Base-by-base conservation (phyloP, 2,329 filamentous ascomycete species). In the Fusarium hostae region DNA sequence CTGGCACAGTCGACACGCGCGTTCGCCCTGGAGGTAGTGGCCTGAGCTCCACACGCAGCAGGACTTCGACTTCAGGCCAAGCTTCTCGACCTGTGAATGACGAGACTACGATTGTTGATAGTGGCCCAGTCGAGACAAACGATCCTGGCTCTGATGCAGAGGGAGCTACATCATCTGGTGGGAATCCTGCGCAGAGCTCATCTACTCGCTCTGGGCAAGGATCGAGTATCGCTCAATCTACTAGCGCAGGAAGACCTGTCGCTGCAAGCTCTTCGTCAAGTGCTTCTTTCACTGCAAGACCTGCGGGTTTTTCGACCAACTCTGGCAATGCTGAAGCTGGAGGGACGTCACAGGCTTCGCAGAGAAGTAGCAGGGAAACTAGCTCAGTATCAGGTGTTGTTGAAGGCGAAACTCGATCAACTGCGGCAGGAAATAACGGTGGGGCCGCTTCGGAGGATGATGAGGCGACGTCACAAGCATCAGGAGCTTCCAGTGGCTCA, bases 311-410 rank as follows among this genome's bases (percentile, higher is more conserved):
- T 1, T 35, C 50, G 0, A 44, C 30, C 2, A 5, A 3, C 1
- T n/a, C 35, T 15, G 9, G 9, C 0, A 26, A 7, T 18, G 12
- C 2, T 7, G 28, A 34, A 8, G 34, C 2, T 13, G 50, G 11
- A 3, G 16, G 7, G 0, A 34, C 34, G 4, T 54, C 45, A 0
- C 4, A 18, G 9, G 18, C 22, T 2, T 30, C 35, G 3, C 54
- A 43, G 8, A 18, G 4, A 26, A 51, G 47, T 16, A n/a, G 26
- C 10, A 26, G 26, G 22, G 26, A 7, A 2, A 32, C 51, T 4
- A 39, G n/a, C 7, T 34, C 20, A 1, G 6, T 22, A 20, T 35
- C 18, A 5, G 34, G 43, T 8, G 22, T 24, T 6, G 47, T 24
- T 0, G 28, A 50, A 18, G n/a, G 30, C 1, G 47, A 22, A 6